phyloP scores from a whole-genome alignment of 352 stramenopile species.

The Phytophthora pinifolia region DNA sequence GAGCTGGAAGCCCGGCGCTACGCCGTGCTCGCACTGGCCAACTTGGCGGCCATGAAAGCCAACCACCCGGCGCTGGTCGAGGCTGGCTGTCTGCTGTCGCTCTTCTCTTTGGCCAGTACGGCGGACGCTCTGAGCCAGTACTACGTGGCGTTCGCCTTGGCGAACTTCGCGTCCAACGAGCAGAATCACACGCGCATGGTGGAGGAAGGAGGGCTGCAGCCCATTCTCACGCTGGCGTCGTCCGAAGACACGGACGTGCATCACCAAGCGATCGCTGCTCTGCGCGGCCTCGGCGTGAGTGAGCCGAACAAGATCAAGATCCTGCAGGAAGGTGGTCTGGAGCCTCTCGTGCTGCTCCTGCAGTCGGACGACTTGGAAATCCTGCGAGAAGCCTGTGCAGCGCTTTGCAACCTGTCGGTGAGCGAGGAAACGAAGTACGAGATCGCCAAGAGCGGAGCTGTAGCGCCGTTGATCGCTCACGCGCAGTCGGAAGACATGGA shows the following conservation, averaged over 20 bases:
- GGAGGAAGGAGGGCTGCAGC: constrained; percentile 94
- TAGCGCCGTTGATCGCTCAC: constrained; percentile 89
- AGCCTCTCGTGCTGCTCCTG: constrained; percentile 92
- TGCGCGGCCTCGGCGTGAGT: constrained; percentile 92
- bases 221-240: constrained; percentile 93
- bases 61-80: constrained; percentile 95
- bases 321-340: constrained; percentile 95
- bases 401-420: constrained; percentile 94
- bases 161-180: constrained; percentile 94
- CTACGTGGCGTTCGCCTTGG: constrained; percentile 94
- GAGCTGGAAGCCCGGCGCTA: constrained; percentile 94
- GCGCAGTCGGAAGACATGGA: constrained; percentile 94
- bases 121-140: constrained; percentile 93
- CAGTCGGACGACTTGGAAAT: constrained; percentile 92
- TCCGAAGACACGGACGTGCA: constrained; percentile 93
- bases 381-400: constrained; percentile 92
- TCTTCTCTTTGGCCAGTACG: constrained; percentile 94
- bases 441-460: constrained; percentile 93
- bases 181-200: constrained; percentile 94
- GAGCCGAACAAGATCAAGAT: constrained; percentile 96
- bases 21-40: constrained; percentile 93
- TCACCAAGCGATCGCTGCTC: constrained; percentile 92
- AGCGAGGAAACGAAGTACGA: constrained; percentile 98
- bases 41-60: constrained; percentile 93
- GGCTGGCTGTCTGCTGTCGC: constrained; percentile 86